Base-by-base conservation (phyloP, 257 asterid species). In the Solanum infundibuliforme region DNA sequence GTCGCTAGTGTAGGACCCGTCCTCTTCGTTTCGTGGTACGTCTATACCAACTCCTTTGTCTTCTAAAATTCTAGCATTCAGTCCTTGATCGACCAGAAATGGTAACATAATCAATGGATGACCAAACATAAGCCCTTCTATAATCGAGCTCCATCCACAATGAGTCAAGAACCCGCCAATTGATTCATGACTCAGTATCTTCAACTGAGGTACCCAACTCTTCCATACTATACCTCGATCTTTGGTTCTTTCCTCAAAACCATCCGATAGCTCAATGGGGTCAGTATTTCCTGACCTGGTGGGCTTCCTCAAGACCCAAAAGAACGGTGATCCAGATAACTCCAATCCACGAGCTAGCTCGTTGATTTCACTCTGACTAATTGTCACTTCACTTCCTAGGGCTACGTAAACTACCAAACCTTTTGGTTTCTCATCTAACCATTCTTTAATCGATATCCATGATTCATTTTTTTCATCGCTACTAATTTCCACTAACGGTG, bases 141-240 rank as follows among this genome's bases (percentile, higher is more conserved):
- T 84, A 3, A 58, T 55, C 2, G 95, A 94, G 55, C 93, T 73
- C 94, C 94, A 92, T 6, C 94, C 94, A 27, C 93, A 90, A 13
- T 93, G 95, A 18, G 93, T 93, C 88, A 92, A 84, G 88, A 91
- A 93, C 0, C 91, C 94, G 0, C 94, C 94, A 5, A 93, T 86
- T 1, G 95, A 91, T 4, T 86, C 93, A 66, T 93, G 95, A 43
- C 93, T 89, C 83, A 92, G 83, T 90, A 92, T 91, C 86, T 79
- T 88, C 85, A 91, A 0, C 48, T 91, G 95, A 3, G 95, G 96
- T 0, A 88, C 94, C 95, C 96, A 93, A 1, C 83, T 91, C 86
- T 55, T 90, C 94, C 95, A 94, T 52, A 92, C 92, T 3, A 90
- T 36, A 3, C 96, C 95, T 38, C 52, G 88, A 2, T 90, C 92